A percentile compares a stretch with the other conserved stretches of the same genome.
phyloP scores from a whole-genome alignment of 495 filamentous ascomycete species.

The Wilcoxina mikolae region DNA sequence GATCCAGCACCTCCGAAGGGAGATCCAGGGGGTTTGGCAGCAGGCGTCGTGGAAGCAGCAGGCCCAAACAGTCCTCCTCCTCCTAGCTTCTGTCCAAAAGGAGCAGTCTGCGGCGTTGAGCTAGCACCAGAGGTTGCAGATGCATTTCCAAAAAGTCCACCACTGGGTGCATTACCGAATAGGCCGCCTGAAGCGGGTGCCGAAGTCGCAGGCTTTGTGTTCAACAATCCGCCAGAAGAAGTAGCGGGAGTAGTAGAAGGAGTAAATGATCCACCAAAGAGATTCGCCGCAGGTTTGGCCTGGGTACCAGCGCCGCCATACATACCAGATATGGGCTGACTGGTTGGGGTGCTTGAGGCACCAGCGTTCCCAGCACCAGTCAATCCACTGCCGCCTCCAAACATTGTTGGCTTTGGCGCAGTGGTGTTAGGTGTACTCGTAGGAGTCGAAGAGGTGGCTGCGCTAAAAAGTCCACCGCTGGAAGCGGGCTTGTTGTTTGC shows the following conservation, averaged over 20 bases:
- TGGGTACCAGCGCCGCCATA: neutral
- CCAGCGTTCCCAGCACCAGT: neutral
- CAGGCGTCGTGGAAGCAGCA: constrained; percentile 9
- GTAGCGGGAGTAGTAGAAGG: constrained; percentile 9
- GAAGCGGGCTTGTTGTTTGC: constrained; percentile 4
- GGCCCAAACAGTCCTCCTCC: neutral
- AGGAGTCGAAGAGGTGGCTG: neutral
- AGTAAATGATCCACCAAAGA: constrained; percentile 12
- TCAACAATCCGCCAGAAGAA: constrained; percentile 17
- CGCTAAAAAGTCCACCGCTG: neutral
- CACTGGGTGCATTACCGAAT: constrained; percentile 5
- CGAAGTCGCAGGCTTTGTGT: constrained; percentile 7
- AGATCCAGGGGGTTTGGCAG: neutral
- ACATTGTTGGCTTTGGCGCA: neutral
- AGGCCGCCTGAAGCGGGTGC: constrained; percentile 13
- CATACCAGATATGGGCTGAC: neutral
- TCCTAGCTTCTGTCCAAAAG: neutral
- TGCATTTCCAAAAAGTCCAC: constrained; percentile 16
- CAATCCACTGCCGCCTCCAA: neutral
- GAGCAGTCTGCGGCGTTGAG: constrained; percentile 8
- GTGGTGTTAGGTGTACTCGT: neutral
- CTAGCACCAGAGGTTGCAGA: constrained; percentile 5
- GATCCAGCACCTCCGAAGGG: neutral
- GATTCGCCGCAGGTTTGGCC: constrained; percentile 17
- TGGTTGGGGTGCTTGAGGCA: neutral